These are phyloP conservation scores for Pseudogymnoascus destructans DNA, from an alignment of 2,329 filamentous ascomycete species.

Conservation along the genomic window DNA sequence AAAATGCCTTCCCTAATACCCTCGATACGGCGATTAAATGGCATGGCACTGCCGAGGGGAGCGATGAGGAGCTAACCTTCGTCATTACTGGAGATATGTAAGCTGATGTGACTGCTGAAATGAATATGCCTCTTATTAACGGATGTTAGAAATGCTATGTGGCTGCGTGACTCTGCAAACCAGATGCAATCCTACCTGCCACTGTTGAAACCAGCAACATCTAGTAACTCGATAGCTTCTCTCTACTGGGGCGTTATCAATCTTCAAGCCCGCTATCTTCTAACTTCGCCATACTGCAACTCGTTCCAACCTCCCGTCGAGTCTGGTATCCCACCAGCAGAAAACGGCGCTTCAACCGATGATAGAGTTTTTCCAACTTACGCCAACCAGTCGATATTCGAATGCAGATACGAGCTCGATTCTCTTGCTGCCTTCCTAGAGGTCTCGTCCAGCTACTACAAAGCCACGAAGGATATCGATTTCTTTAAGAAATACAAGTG, in stretches of 20 bases:
- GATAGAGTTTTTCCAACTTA: constrained; percentile 57
- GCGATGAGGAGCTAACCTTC: constrained; percentile 50
- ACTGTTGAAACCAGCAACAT: constrained; percentile 40
- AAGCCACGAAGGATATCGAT: constrained; percentile 54
- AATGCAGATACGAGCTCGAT: constrained; percentile 95
- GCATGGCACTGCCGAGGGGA: constrained; percentile 46
- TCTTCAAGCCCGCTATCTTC: constrained; percentile 54
- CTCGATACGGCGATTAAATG: constrained; percentile 61
- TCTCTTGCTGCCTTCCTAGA: constrained; percentile 78
- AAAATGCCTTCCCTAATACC: constrained; percentile 63
- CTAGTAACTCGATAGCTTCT: constrained; percentile 47
- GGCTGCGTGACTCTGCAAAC: constrained; percentile 73
- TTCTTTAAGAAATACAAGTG: constrained; percentile 65
- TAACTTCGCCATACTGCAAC: constrained; percentile 69
- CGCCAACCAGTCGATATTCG: constrained; percentile 62
- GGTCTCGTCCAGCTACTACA: constrained; percentile 67
- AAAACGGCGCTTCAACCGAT: constrained; percentile 45
- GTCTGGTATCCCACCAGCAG: constrained; percentile 47
- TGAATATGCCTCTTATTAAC: constrained; percentile 39
- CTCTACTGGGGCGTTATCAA: constrained; percentile 62
- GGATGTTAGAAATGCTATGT: constrained; percentile 72
- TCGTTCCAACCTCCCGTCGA: constrained; percentile 77
- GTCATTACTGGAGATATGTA: constrained; percentile 45
- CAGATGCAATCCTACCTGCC: constrained; percentile 59
- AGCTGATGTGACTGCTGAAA: not conserved